Base-by-base conservation (phyloP, 1,284 basidiomycete species). In the Coniophora puteana region DNA sequence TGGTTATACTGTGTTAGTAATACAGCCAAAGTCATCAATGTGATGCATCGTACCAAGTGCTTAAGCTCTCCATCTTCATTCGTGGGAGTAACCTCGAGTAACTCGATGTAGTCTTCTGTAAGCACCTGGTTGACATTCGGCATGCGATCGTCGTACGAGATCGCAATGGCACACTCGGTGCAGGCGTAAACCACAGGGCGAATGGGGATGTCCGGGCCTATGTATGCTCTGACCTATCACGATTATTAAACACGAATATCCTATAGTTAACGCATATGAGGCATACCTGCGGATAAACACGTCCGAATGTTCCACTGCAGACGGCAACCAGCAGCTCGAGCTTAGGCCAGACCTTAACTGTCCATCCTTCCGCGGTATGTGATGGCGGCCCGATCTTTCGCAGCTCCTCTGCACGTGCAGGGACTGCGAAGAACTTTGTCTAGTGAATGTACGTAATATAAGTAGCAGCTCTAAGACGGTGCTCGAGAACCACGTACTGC, bases 231-330 rank as follows among this genome's bases (percentile, higher is more conserved):
- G 10, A 51, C 23, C 53, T 55, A 27, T 4, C 33, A 3, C 13
- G 18, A 23, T 7, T 22, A 8, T 27, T 7, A 49, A 13, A 25
- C 12, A 16, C 4, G 4, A 10, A 37, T n/a, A 20, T 8, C 13
- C 25, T 17, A 7, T 4, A 8, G 10, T 3, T 1, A 12, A 10
- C 7, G 4, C 21, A 1, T 13, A 11, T 8, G 10, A 18, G n/a
- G 10, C 27, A 8, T 5, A 53, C 51, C 36, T 46, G 47, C 7
- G 46, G 50, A 18, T 54, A 20, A n/a, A 35, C 40, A 2, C 35
- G 43, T 7, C 45, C 41, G 25, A 55, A 51, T 25, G 29, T 26
- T 8, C 52, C 53, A 30, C 40, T 53, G 11, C 48, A 44, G 41
- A 44, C 27, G 20, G 38, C 36, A 20, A 13, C 25, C 5, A 50